Conservation (phyloP, 164 flowering plant genomes). For the Berberis vulgaris region DNA sequence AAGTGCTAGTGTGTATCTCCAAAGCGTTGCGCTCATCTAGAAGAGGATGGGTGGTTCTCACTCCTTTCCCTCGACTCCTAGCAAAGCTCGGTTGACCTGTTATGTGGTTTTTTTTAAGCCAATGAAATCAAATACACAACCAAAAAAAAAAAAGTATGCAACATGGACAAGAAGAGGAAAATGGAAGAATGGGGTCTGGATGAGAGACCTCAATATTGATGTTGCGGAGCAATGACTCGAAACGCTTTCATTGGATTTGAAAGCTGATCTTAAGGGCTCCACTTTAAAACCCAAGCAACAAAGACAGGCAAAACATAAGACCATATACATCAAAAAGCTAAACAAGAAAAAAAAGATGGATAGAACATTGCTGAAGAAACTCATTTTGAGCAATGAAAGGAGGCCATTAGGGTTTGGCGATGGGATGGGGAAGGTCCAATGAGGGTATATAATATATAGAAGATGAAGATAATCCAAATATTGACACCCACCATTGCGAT, state of each 20-base stretch:
- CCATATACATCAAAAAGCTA: neutral
- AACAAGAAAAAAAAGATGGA: neutral
- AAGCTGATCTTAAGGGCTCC: slow-evolving; percentile 23
- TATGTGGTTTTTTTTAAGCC: neutral
- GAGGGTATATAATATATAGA: too few species aligned
- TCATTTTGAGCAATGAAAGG: too few species aligned
- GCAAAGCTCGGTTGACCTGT: neutral
- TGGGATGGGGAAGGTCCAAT: too few species aligned
- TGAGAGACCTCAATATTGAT: slow-evolving; percentile 6
- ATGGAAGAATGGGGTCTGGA: slow-evolving; percentile 7
- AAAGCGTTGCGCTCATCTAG: too few species aligned
- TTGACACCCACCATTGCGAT: too few species aligned
- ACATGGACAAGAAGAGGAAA: neutral
- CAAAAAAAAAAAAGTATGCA: neutral
- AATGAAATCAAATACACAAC: neutral
- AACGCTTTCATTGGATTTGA: slow-evolving; percentile 16
- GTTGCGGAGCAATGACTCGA: slow-evolving; percentile 22
- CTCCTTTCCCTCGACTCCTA: too few species aligned
- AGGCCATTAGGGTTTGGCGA: too few species aligned
- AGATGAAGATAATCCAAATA: too few species aligned
- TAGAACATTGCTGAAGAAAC: too few species aligned
- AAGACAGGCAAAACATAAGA: too few species aligned
- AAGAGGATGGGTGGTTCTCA: too few species aligned
- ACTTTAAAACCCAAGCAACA: neutral
- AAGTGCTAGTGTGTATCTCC: accelerated